These are phyloP conservation scores for Golubevia sp. DNA, from an alignment of 1,284 basidiomycete genomes.

Conservation along the genomic window DNA sequence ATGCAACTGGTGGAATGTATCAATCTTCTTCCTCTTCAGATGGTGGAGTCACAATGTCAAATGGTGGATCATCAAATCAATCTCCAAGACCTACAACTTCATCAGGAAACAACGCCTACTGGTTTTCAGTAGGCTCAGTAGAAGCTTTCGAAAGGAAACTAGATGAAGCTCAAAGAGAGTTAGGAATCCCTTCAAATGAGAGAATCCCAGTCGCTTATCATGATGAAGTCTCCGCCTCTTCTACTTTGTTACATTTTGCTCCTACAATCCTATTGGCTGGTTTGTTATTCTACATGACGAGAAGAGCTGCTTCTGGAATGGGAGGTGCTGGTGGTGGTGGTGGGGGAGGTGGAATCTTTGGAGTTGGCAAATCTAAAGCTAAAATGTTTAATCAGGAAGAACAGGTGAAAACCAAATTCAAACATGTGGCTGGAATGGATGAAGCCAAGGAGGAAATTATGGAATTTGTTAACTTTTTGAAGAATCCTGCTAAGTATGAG, in stretches of 20 bases:
- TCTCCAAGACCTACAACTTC: constrained; percentile 4
- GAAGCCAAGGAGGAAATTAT: constrained; percentile 62
- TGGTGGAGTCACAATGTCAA: not conserved
- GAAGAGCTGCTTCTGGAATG: constrained; percentile 50
- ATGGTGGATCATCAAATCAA: not conserved
- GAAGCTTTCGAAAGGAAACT: constrained; percentile 60
- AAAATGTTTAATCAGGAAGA: constrained; percentile 62
- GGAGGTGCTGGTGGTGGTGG: constrained; percentile 49
- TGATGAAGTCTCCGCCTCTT: constrained; percentile 53
- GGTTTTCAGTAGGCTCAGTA: constrained; percentile 60
- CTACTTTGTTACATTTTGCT: constrained; percentile 58
- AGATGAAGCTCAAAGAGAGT: constrained; percentile 58
- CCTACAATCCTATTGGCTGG: constrained; percentile 58
- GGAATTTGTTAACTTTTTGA: constrained; percentile 62
- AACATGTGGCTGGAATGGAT: constrained; percentile 59
- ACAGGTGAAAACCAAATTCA: constrained; percentile 58
- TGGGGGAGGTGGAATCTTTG: constrained; percentile 56
- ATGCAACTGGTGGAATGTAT: constrained; percentile 35
- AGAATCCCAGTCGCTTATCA: constrained; percentile 60
- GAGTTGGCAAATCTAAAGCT: constrained; percentile 57
- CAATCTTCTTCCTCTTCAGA: not conserved
- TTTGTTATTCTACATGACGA: constrained; percentile 56
- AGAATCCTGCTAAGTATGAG: constrained; percentile 59
- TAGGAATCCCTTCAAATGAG: constrained; percentile 51
- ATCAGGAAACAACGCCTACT: constrained; percentile 41